Evolutionary conservation across 768 basidiomycete species (phyloP).

Genomic region (Pisolithus sp.): DNA sequence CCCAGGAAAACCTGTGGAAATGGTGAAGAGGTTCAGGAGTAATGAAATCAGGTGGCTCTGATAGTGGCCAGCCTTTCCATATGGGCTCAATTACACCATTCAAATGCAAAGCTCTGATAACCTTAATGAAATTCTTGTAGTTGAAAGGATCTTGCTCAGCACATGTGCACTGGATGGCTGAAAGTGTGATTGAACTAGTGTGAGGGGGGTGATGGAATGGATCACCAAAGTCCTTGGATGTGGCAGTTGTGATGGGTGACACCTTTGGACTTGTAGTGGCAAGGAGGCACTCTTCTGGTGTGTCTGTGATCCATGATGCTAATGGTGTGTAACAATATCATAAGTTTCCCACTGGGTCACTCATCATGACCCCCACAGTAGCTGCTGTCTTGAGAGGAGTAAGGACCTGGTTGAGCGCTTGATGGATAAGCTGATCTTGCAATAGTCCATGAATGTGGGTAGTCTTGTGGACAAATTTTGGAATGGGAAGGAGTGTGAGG

Average conservation of each 20-base stretch:
- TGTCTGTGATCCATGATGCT: conserved; percentile 21
- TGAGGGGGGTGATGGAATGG: conserved; percentile 18
- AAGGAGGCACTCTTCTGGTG: neutral
- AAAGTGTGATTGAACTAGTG: conserved; percentile 20
- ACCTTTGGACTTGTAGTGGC: conserved; percentile 13
- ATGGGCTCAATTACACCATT: conserved; percentile 19
- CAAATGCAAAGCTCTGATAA: neutral
- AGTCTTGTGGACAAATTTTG: conserved; percentile 14
- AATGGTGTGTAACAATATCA: conserved; percentile 15
- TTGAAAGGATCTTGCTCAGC: neutral
- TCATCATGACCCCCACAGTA: conserved; percentile 14
- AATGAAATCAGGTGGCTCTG: conserved; percentile 29
- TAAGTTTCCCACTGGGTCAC: conserved; percentile 15
- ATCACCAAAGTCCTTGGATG: conserved; percentile 26
- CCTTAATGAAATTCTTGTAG: conserved; percentile 2
- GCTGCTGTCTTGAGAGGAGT: conserved; percentile 13
- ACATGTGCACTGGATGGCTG: conserved; percentile 3
- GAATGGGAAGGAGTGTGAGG: conserved; percentile 14
- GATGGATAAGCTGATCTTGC: conserved; percentile 14
- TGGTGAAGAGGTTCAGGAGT: conserved; percentile 35
- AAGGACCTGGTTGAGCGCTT: conserved; percentile 12
- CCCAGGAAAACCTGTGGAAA: conserved; percentile 34
- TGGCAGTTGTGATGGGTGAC: conserved; percentile 28
- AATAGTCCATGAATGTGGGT: conserved; percentile 9
- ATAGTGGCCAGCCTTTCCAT: conserved; percentile 31